Base-by-base conservation (phyloP, 345 rosid genomes). In the Crucihimalaya himalaica region DNA sequence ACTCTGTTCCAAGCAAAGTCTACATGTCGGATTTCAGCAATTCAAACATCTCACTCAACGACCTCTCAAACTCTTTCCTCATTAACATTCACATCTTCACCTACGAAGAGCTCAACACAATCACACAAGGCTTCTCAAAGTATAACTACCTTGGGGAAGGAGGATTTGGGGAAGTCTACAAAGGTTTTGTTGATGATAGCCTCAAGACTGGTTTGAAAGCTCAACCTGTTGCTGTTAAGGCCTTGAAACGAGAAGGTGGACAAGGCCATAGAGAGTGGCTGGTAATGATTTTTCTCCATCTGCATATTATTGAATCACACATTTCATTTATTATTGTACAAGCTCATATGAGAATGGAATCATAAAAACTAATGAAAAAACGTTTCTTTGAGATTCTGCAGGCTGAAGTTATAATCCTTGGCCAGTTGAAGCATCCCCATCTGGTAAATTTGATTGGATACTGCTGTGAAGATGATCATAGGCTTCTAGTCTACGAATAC, bases 181-280 rank as follows among this genome's bases (percentile, higher is more conserved):
- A 92, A 72, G 98, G 98, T 10, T 90, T 88, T 42, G 27, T 86
- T 6, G 87, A 84, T 75, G 89, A 85, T 73, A 86, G 79, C 52
- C 68, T 87, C 50, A 76, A 82, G 79, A 87, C 70, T 2, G 91
- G 89, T 54, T 62, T 87, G 56, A 78, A 84, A 66, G 80, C 89
- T 73, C 95, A 87, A 59, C 85, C 92, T 18, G 95, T 90, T n/a
- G 96, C 98, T 42, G 95, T 90, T n/a, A 92, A 92, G 81, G 83
- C 81, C 6, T 86, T 90, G 43, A 83, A 88, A 59, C 75, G 75
- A 81, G 84, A 87, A 52, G 95, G 98, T 14, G 63, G 82, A 70
- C 95, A 92, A 70, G 98, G 98, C 37, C 96, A 92, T 34, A 80
- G 74, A 72, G 96, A 92, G 65, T 92, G 98, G 98, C 84, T 92